phyloP scores from a whole-genome alignment of 352 stramenopile species.

The Globisporangium apiculatum region DNA sequence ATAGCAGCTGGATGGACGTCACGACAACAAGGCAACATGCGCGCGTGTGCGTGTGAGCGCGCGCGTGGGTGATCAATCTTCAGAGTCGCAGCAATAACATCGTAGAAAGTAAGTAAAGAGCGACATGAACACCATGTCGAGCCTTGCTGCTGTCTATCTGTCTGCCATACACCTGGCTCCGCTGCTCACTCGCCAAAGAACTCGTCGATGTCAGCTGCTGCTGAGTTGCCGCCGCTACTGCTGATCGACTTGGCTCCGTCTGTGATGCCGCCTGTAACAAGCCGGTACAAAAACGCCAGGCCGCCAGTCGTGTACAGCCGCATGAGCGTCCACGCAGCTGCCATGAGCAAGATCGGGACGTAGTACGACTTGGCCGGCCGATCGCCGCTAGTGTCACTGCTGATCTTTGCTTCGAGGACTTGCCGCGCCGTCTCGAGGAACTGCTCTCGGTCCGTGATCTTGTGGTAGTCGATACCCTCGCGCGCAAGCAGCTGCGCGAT shows the following conservation, averaged over 20 bases:
- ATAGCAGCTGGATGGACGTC: too few relatives aligned
- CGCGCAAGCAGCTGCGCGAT: constrained; percentile 50
- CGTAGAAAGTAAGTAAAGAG: constrained; percentile 8
- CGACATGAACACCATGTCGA: neutral
- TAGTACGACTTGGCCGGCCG: constrained; percentile 34
- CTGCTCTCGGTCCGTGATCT: constrained; percentile 64
- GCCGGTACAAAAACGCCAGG: constrained; percentile 17
- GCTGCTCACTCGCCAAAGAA: constrained; percentile 10
- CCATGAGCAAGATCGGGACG: constrained; percentile 47
- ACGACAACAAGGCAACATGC: neutral
- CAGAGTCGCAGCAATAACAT: constrained; percentile 2
- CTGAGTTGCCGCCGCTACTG: neutral
- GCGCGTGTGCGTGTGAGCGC: neutral
- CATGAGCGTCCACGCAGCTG: constrained; percentile 55
- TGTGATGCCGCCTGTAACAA: neutral
- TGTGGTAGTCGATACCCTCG: constrained; percentile 74
- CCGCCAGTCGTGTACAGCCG: constrained; percentile 65
- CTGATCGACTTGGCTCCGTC: neutral
- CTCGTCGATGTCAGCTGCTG: constrained; percentile 1
- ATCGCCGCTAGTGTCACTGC: constrained; percentile 11
- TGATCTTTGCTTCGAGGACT: constrained; percentile 55
- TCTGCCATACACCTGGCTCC: too few relatives aligned
- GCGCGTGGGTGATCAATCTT: neutral
- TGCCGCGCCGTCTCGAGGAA: constrained; percentile 69
- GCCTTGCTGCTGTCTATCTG: neutral